phyloP scores from a whole-genome alignment of 2,329 filamentous ascomycete species.

The Neocucurbitaria cava region DNA sequence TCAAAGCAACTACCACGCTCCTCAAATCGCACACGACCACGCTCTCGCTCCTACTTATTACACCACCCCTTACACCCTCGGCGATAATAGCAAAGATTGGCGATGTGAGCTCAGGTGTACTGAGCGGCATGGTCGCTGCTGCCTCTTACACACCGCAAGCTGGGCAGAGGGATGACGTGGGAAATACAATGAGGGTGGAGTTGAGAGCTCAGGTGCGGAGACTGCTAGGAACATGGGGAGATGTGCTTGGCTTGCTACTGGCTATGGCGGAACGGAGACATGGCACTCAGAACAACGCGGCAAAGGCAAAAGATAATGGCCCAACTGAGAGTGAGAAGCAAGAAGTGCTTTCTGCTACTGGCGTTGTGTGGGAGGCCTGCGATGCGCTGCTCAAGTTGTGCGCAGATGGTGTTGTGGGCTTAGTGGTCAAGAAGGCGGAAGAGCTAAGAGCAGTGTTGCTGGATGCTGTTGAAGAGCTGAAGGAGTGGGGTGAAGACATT shows the following conservation, averaged over 20 bases:
- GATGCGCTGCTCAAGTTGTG: constrained; percentile 73
- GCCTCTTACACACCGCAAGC: constrained; percentile 26
- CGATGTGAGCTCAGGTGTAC: constrained; percentile 74
- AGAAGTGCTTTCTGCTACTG: constrained; percentile 69
- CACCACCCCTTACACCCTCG: constrained; percentile 82
- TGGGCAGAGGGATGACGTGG: constrained; percentile 28
- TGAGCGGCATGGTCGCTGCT: constrained; percentile 75
- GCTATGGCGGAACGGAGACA: constrained; percentile 62
- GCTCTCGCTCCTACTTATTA: constrained; percentile 84
- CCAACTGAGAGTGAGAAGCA: constrained; percentile 37
- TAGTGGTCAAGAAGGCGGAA: constrained; percentile 74
- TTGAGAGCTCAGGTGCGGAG: constrained; percentile 65
- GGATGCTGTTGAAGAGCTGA: constrained; percentile 84
- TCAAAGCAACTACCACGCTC: constrained; percentile 74
- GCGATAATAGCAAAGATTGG: constrained; percentile 74
- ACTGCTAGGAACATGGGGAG: constrained; percentile 68
- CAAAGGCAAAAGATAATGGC: constrained; percentile 23
- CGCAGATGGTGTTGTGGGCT: constrained; percentile 70
- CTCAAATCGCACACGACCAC: constrained; percentile 87
- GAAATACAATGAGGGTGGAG: constrained; percentile 65
- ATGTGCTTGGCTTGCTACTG: constrained; percentile 67
- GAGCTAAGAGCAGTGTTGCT: constrained; percentile 77
- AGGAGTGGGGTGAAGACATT: constrained; percentile 83
- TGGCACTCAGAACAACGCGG: constrained; percentile 21
- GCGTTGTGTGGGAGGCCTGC: constrained; percentile 83